Evolutionary conservation across 2,329 filamentous ascomycete species (phyloP), one percentile per base, ranked within the genome.

Genomic region (Uncinocarpus reesii): DNA sequence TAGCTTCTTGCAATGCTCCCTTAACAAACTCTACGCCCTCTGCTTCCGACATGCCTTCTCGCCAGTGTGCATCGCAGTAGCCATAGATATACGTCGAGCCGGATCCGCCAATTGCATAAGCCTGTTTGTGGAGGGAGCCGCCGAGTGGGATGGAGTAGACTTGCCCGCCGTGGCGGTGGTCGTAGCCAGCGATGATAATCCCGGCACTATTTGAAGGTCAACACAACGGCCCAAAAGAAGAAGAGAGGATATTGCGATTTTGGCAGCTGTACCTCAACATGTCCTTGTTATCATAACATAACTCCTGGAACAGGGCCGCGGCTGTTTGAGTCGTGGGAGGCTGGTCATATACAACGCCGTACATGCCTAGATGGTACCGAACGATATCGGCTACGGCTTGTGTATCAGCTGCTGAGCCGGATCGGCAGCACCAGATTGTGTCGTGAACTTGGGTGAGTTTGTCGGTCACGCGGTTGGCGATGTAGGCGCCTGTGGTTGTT

Each of bases 81-180:
- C 92, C 92, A 75, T 96, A 98, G 69, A 98, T 98, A 75, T 98
- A 98, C 53, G 92, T 96, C 59, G 90, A 96, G 35, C 92, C 92
- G 16, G 90, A 96, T 38, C 92, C 92, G 58, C 88, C 89, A 62
- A 98, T 98, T 36, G 92, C 81, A 64, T 95, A 98, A 15, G 89
- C 67, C 67, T 95, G 89, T 76, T 96, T 95, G 80, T 98, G 92
- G 59, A 98, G 80, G 43, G 92, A 96, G 49, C 92, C 92, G 59
- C 92, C 92, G 34, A 96, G 77, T 2, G 92, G 92, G 66, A 98
- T 95, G 61, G 86, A 92, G 74, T 95, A 98, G 55, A 98, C 90
- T 67, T 96, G 89, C 42, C 92, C 92, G 57, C 92, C 92, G 67
- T 95, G 87, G 64, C 87, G 81, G 64, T 86, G 82, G 66, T 98